Evolutionary conservation across 164 flowering plant genomes (phyloP).

Genomic region (Dillenia suffruticosa): DNA sequence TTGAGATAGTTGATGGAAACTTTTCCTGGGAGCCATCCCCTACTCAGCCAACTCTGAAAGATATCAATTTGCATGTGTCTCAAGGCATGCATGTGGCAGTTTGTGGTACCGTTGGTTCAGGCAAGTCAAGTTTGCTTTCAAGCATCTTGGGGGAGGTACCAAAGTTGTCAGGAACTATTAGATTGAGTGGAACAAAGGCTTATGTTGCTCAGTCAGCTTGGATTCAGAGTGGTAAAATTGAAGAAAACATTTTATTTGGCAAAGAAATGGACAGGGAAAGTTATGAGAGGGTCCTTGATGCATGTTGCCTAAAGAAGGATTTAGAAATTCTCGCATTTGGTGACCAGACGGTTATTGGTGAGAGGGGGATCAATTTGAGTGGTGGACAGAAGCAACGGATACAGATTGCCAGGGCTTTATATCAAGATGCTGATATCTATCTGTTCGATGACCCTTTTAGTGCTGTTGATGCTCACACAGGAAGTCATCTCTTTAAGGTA

Average conservation of each 20-base stretch:
- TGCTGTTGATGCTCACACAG: conserved; percentile 95
- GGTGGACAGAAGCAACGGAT: conserved; percentile 94
- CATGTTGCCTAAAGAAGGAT: conserved; percentile 76
- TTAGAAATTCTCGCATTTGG: conserved; percentile 71
- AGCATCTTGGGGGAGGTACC: conserved; percentile 69
- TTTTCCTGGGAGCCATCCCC: conserved; percentile 46
- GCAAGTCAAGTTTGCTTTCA: conserved; percentile 71
- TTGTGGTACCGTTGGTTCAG: conserved; percentile 81
- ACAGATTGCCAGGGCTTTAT: conserved; percentile 85
- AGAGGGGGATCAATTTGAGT: conserved; percentile 88
- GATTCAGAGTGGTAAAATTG: conserved; percentile 87
- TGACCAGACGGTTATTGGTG: conserved; percentile 83
- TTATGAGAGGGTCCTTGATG: conserved; percentile 69
- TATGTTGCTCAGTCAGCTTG: conserved; percentile 90
- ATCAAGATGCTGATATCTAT: conserved; percentile 84
- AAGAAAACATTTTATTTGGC: conserved; percentile 85
- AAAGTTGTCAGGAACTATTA: conserved; percentile 52
- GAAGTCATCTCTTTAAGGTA: conserved; percentile 80
- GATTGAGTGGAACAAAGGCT: conserved; percentile 63
- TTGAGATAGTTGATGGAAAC: conserved; percentile 50
- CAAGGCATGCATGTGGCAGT: conserved; percentile 71
- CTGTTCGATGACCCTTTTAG: conserved; percentile 91
- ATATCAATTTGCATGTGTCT: conserved; percentile 39
- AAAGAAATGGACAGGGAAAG: conserved; percentile 61
- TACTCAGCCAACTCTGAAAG: conserved; percentile 36